phyloP scores from a whole-genome alignment of 495 filamentous ascomycete species.

The Xylaria castorea region DNA sequence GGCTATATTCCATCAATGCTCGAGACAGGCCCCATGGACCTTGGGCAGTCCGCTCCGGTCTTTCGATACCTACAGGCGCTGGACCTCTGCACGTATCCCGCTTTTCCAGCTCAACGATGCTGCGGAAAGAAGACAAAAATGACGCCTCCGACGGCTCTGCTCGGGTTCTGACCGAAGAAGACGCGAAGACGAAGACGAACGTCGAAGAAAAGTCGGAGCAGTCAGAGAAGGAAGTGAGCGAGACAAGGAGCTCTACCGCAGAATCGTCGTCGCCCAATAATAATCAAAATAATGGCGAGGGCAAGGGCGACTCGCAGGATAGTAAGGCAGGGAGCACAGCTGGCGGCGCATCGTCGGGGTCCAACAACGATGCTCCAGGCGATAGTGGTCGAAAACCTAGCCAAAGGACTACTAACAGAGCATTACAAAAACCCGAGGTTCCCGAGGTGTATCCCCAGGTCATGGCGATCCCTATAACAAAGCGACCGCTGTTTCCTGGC shows the following conservation, averaged over 20 bases:
- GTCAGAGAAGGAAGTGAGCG: conserved; percentile 42
- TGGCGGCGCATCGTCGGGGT: conserved; percentile 48
- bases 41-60: conserved; percentile 29
- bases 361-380: conserved; percentile 52
- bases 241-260: conserved; percentile 49
- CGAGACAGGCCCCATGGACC: conserved; percentile 27
- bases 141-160: conserved; percentile 52
- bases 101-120: conserved; percentile 49
- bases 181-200: conserved; percentile 56
- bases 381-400: conserved; percentile 64
- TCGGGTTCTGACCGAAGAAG: conserved; percentile 52
- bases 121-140: conserved; percentile 52
- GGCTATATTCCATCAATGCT: conserved; percentile 36
- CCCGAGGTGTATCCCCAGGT: conserved; percentile 98
- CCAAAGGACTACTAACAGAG: conserved; percentile 69
- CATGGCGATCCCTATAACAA: conserved; percentile 97
- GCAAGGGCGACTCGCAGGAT: conserved; percentile 50
- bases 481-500: conserved; percentile 92
- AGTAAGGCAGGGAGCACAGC: conserved; percentile 52
- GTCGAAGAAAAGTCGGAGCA: conserved; percentile 54
- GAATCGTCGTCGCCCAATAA: conserved; percentile 42
- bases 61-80: conserved; percentile 30
- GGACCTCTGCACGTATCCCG: conserved; percentile 32
- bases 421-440: conserved; percentile 82
- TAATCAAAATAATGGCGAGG: conserved; percentile 44